These are phyloP conservation scores for Ophiostoma populinum DNA, from an alignment of 2,329 filamentous ascomycete genomes.

Conservation along the genomic window DNA sequence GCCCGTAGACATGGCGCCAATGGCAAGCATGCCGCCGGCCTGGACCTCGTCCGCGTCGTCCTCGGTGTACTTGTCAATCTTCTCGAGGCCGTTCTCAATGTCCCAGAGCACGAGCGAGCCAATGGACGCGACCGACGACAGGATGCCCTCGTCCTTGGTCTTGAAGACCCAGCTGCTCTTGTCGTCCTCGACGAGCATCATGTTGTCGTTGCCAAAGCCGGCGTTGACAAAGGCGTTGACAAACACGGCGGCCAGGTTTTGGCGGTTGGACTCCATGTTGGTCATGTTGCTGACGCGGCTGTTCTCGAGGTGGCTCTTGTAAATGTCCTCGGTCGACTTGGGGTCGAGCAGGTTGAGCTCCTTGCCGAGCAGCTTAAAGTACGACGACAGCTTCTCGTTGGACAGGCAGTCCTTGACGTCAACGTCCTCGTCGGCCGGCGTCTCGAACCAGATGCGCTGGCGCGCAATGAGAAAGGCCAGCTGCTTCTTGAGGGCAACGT, in stretches of 20 bases:
- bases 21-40: constrained; percentile 80
- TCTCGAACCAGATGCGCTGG: constrained; percentile 66
- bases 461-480: constrained; percentile 84
- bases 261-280: constrained; percentile 84
- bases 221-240: constrained; percentile 97
- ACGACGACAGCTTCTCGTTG: constrained; percentile 73
- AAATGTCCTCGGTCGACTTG: constrained; percentile 95
- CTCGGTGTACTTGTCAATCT: constrained; percentile 89
- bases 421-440: constrained; percentile 31
- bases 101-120: constrained; percentile 90
- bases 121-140: constrained; percentile 86
- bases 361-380: constrained; percentile 88
- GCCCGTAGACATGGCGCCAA: constrained; percentile 89
- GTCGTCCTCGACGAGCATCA: constrained; percentile 83
- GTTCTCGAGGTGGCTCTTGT: constrained; percentile 96
- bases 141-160: constrained; percentile 95
- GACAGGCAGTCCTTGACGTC: constrained; percentile 71
- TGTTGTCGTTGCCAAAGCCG: constrained; percentile 87
- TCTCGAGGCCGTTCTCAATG: constrained; percentile 77
- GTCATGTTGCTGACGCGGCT: constrained; percentile 83
- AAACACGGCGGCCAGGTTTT: constrained; percentile 90
- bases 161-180: constrained; percentile 98
- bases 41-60: constrained; percentile 65
- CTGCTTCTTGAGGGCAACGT: constrained; percentile 76
- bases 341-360: constrained; percentile 94